phyloP scores from a whole-genome alignment of 1,284 basidiomycete genomes.

The Fomitopsis betulina region DNA sequence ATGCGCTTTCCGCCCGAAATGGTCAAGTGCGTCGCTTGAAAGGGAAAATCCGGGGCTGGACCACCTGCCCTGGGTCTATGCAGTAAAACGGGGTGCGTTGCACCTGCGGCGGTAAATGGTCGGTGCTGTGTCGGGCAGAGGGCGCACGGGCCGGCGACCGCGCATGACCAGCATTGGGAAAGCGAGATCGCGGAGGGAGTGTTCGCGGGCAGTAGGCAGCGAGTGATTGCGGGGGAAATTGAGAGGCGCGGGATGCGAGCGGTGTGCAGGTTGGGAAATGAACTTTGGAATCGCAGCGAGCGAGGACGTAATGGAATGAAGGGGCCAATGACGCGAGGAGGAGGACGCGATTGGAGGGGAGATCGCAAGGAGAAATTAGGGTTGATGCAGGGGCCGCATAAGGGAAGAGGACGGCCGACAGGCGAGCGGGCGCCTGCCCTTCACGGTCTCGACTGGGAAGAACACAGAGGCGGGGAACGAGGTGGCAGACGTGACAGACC shows the following conservation, averaged over 20 bases:
- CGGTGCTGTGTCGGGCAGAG: not conserved
- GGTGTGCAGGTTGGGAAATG: not conserved
- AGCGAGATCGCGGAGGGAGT: not conserved
- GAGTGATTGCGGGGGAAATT: not conserved
- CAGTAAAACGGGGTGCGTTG: not conserved
- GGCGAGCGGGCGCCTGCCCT: not conserved
- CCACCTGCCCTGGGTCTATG: constrained; percentile 1
- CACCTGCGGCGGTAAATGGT: not conserved
- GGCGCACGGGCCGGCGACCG: not conserved
- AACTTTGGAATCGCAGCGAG: not conserved
- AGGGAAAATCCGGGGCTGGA: constrained; percentile 9
- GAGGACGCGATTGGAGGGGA: not conserved
- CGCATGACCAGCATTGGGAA: constrained; percentile 1
- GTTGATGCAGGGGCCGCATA: not conserved
- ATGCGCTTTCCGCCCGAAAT: constrained; percentile 2
- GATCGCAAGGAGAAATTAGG: constrained; percentile 2
- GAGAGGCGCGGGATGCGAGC: not conserved
- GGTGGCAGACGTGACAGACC: not conserved
- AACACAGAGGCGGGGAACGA: not conserved
- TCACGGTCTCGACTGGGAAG: constrained; percentile 5
- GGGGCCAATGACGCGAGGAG: not conserved
- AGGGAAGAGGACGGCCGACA: not conserved
- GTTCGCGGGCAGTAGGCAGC: not conserved
- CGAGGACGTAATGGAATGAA: not conserved
- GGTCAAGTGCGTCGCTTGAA: constrained; percentile 3